Evolutionary conservation across 164 flowering plant genomes (phyloP).

Genomic region (Sedum album): DNA sequence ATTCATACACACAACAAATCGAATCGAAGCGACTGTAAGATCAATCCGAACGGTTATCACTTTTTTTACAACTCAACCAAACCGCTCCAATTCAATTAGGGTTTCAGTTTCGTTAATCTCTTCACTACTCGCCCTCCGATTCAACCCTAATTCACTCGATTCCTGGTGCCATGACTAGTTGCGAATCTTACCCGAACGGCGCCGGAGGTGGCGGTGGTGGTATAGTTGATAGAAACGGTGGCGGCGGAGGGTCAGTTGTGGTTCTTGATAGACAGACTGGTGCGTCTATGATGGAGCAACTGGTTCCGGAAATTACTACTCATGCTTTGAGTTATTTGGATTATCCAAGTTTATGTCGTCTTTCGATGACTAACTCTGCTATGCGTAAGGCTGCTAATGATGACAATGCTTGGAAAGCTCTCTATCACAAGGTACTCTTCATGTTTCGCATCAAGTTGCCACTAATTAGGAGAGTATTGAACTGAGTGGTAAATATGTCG

Average conservation of each 20-base stretch:
- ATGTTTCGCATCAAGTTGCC: too few relatives aligned
- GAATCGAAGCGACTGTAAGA: too few relatives aligned
- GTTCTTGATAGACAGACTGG: constrained; percentile 39
- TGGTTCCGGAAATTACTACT: constrained; percentile 94
- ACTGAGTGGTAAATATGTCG: too few relatives aligned
- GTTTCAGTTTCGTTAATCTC: constrained; percentile 29
- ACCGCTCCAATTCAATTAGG: constrained; percentile 22
- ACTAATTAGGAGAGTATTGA: too few relatives aligned
- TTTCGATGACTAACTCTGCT: constrained; percentile 93
- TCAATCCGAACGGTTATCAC: too few relatives aligned
- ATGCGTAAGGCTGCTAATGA: constrained; percentile 98
- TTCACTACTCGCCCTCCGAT: constrained; percentile 27
- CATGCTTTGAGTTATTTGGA: constrained; percentile 95
- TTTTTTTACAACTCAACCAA: constrained; percentile 17
- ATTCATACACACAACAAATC: too few relatives aligned
- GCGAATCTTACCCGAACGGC: too few relatives aligned
- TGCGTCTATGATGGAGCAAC: constrained; percentile 96
- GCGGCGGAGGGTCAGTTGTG: constrained; percentile 21
- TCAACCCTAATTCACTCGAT: constrained; percentile 2
- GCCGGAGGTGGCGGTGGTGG: too few relatives aligned
- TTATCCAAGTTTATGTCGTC: constrained; percentile 82
- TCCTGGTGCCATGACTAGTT: too few relatives aligned
- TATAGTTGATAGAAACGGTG: too few relatives aligned
- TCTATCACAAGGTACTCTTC: constrained; percentile 76
- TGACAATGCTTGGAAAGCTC: constrained; percentile 94